Evolutionary conservation across 306 rosid genomes (phyloP), one percentile per base, ranked within the genome.

Genomic region (Elaeagnus macrophylla): DNA sequence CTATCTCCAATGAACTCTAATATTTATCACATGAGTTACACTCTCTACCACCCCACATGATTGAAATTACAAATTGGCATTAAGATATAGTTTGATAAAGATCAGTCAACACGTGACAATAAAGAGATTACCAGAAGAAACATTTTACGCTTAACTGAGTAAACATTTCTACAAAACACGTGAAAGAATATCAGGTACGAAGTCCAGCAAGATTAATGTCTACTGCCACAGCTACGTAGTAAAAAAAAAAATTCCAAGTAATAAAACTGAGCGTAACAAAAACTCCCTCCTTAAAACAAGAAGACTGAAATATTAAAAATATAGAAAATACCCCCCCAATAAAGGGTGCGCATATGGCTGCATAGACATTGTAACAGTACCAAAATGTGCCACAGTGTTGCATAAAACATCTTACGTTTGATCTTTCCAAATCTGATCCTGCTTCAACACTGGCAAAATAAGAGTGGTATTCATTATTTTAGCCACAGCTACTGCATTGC

Each of bases 401-500:
- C 4, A 25, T 25, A 25, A 5, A 1, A 55, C 51, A 70, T 75
- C 93, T 93, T 70, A 93, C 99, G 96, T 93, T 84, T 81, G 89
- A 67, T 93, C 99, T 77, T 93, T 88, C 99, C 99, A 93, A 66
- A 88, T 93, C 75, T 93, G 99, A 56, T 93, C 96, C 78, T 93
- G 96, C 79, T 93, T 93, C 77, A 93, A 76, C 54, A 93, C 99
- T 7, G 96, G 99, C 73, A 93, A 75, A 71, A 93, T 84, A 73
- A 93, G 95, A 59, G 95, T 91, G 49, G 96, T 93, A 77, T 93
- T 87, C 85, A 93, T 75, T 71, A 93, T 84, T 78, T 93, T 93
- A 60, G 96, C 96, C 68, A 91, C 99, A 50, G 96, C 99, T 73
- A 93, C 96, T 7, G 96, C 96, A 79, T 93, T 93, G 81, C 99